A percentile compares a stretch with the other conserved stretches of the same genome.
These are phyloP conservation scores for Euphorbia celastroides DNA, from an alignment of 441 rosid genomes.

Conservation along the genomic window DNA sequence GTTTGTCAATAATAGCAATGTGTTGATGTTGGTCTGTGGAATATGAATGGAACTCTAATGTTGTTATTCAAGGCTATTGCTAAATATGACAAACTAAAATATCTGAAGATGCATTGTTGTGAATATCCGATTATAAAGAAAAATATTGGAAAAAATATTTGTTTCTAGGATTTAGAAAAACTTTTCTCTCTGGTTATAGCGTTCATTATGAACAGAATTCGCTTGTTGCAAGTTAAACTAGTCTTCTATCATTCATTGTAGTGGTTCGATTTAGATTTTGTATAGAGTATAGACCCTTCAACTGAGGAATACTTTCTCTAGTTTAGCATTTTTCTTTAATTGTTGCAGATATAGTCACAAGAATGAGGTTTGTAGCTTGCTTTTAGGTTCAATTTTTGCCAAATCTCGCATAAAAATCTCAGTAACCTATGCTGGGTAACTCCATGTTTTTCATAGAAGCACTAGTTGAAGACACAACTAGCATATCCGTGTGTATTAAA, in stretches of 20 bases:
- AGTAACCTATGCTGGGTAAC: background rate
- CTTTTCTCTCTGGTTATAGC: background rate
- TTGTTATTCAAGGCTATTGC: no score
- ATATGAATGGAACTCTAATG: background rate
- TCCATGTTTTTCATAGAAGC: background rate
- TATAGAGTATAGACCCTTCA: background rate
- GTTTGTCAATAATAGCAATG: background rate
- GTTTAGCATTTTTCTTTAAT: background rate
- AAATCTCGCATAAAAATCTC: background rate
- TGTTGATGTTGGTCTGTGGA: background rate
- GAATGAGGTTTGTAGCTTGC: background rate
- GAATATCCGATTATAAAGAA: background rate
- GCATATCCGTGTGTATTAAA: background rate
- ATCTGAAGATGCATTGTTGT: background rate
- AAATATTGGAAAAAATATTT: background rate
- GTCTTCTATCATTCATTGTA: background rate
- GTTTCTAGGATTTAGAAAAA: background rate
- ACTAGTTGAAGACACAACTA: background rate
- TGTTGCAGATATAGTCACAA: background rate
- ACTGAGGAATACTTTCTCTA: background rate
- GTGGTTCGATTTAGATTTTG: background rate
- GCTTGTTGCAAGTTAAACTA: slow-evolving; percentile 9
- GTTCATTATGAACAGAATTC: background rate
- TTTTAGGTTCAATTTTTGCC: slow-evolving; percentile 1
- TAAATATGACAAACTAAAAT: background rate